phyloP scores from a whole-genome alignment of 805 yeast species.

The Kuraishia molischiana region DNA sequence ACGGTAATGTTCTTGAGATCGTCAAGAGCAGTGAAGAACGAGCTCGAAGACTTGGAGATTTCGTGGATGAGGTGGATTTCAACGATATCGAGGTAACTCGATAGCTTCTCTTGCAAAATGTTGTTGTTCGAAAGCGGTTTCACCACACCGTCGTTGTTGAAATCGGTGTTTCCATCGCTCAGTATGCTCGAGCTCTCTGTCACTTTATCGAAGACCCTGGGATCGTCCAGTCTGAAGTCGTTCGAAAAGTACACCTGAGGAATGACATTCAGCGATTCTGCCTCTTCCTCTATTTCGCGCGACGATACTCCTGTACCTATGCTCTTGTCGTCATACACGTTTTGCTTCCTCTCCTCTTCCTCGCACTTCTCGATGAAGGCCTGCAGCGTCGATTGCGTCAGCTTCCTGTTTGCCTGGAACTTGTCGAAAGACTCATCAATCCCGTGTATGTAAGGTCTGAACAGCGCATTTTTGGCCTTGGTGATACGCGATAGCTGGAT shows the following conservation, averaged over 20 bases:
- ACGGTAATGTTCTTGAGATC: constrained; percentile 59
- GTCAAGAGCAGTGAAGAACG: constrained; percentile 77
- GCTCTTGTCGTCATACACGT: not conserved
- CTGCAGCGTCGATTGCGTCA: constrained; percentile 33
- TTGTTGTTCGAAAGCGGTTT: constrained; percentile 40
- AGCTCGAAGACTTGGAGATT: constrained; percentile 74
- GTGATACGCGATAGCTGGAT: constrained; percentile 51
- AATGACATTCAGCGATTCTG: constrained; percentile 30
- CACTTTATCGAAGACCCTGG: constrained; percentile 70
- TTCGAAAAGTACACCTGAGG: constrained; percentile 63
- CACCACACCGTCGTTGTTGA: constrained; percentile 17
- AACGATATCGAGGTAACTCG: constrained; percentile 75
- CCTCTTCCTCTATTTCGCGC: not conserved
- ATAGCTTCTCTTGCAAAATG: constrained; percentile 63
- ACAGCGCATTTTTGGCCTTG: constrained; percentile 29
- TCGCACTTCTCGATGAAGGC: constrained; percentile 18
- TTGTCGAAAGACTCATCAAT: constrained; percentile 34
- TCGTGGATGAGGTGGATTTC: constrained; percentile 76
- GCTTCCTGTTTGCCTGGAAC: constrained; percentile 30
- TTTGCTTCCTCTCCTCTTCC: constrained; percentile 11
- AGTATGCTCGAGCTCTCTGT: constrained; percentile 45
- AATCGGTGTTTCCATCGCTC: constrained; percentile 21
- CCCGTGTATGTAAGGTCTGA: constrained; percentile 32
- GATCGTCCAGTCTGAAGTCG: constrained; percentile 78
- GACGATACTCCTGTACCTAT: not conserved